Conservation (phyloP, 2,329 filamentous ascomycete species). For the Mycosphaerella sp. region DNA sequence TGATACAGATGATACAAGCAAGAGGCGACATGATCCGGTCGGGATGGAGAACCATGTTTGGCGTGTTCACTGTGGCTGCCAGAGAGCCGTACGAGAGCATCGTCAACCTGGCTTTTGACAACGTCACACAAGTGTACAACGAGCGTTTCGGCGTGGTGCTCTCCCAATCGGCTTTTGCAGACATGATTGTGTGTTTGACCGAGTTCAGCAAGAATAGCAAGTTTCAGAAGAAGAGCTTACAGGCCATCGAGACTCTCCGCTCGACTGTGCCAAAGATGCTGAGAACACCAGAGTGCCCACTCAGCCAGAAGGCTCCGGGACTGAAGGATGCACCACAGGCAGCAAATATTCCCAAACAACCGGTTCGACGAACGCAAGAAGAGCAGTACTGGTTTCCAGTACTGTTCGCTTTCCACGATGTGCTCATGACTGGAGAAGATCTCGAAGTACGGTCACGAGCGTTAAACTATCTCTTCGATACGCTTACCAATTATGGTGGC, state of each 20-base stretch:
- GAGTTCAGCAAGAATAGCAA: conserved; percentile 98
- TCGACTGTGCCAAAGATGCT: conserved; percentile 93
- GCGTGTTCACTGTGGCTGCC: conserved; percentile 93
- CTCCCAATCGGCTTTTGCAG: conserved; percentile 91
- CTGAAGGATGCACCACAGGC: conserved; percentile 42
- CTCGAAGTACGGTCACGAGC: conserved; percentile 85
- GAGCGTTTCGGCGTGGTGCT: conserved; percentile 94
- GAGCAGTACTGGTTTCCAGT: conserved; percentile 99
- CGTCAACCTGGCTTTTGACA: conserved; percentile 93
- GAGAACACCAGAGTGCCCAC: conserved; percentile 86
- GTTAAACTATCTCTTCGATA: conserved; percentile 94
- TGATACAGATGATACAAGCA: conserved; percentile 99
- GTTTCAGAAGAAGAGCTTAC: conserved; percentile 97
- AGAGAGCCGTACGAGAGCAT: conserved; percentile 90
- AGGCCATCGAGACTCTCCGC: conserved; percentile 91
- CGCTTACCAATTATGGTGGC: conserved; percentile 79
- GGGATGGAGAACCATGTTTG: conserved; percentile 99
- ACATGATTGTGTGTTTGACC: conserved; percentile 90
- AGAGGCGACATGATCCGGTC: conserved; percentile 94
- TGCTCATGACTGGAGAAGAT: conserved; percentile 98
- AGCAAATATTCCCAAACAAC: conserved; percentile 53
- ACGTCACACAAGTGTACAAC: conserved; percentile 92
- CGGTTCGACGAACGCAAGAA: conserved; percentile 78
- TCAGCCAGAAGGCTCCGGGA: conserved; percentile 58
- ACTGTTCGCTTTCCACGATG: conserved; percentile 96